Evolutionary conservation across 768 basidiomycete genomes (phyloP).

Genomic region (Crucibulum laeve): DNA sequence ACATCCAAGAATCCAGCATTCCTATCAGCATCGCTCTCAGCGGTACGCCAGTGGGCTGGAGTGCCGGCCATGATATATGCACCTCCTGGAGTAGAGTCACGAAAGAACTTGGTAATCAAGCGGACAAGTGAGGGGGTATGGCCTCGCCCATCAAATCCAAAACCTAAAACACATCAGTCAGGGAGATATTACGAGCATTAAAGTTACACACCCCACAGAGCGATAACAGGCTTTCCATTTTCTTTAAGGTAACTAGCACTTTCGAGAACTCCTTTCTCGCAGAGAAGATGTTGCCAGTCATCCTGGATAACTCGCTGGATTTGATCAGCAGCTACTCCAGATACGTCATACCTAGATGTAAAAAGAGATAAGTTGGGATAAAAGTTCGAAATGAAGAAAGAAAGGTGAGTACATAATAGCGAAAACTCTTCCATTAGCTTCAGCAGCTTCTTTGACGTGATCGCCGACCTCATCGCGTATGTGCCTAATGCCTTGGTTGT

Average conservation of each 20-base stretch:
- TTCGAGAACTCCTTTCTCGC: slow-evolving; percentile 55
- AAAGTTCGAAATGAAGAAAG: slow-evolving; percentile 1
- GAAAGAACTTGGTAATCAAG: slow-evolving; percentile 51
- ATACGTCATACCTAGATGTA: slow-evolving; percentile 70
- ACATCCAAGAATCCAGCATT: slow-evolving; percentile 62
- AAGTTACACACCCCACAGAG: slow-evolving; percentile 55
- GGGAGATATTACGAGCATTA: slow-evolving; percentile 1
- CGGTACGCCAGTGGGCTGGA: slow-evolving; percentile 74
- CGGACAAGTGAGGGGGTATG: slow-evolving; percentile 62
- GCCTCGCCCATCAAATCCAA: slow-evolving; percentile 59
- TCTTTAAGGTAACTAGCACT: slow-evolving; percentile 74
- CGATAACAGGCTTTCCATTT: slow-evolving; percentile 65
- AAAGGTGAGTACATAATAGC: slow-evolving; percentile 67
- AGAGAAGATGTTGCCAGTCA: slow-evolving; percentile 74
- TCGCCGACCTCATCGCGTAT: slow-evolving; percentile 74
- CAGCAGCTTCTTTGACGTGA: slow-evolving; percentile 70
- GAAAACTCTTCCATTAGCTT: slow-evolving; percentile 75
- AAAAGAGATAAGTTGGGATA: slow-evolving; percentile 3
- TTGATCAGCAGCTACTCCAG: slow-evolving; percentile 68
- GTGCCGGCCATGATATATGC: slow-evolving; percentile 70
- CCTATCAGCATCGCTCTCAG: slow-evolving; percentile 63
- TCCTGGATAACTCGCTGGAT: slow-evolving; percentile 62
- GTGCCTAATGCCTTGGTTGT: slow-evolving; percentile 53
- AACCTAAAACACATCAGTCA: slow-evolving; percentile 36
- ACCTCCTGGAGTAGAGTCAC: slow-evolving; percentile 63